These are phyloP conservation scores for Entomortierella lignicola DNA, from an alignment of 192 early-diverging fungal species.

Conservation along the genomic window DNA sequence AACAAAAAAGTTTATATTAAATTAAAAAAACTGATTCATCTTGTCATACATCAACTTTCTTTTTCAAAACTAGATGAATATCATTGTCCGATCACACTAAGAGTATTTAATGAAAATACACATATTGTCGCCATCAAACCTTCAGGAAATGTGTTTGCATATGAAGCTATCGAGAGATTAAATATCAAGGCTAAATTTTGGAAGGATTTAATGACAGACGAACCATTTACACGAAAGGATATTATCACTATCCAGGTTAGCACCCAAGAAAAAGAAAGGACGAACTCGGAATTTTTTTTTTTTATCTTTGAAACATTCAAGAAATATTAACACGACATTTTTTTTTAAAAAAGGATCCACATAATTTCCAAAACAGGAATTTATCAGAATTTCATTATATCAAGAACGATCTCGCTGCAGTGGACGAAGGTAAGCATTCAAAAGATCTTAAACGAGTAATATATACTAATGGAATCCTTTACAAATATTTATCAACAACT, in stretches of 20 bases:
- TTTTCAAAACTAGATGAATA: slow-evolving; percentile 67
- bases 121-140: slow-evolving; percentile 89
- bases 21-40: too few species aligned
- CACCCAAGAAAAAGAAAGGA: neutral
- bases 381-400: slow-evolving; percentile 81
- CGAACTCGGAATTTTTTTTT: too few species aligned
- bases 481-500: too few species aligned
- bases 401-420: slow-evolving; percentile 73
- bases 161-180: slow-evolving; percentile 86
- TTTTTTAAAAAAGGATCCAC: slow-evolving; percentile 74
- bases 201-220: slow-evolving; percentile 89
- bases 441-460: too few species aligned
- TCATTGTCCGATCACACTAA: slow-evolving; percentile 92
- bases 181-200: slow-evolving; percentile 88
- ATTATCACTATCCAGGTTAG: slow-evolving; percentile 86
- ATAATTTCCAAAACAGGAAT: slow-evolving; percentile 73
- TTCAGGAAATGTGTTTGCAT: slow-evolving; percentile 90
- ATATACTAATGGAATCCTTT: too few species aligned
- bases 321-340: neutral
- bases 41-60: too few species aligned
- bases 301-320: too few species aligned
- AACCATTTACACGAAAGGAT: slow-evolving; percentile 87
- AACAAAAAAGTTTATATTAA: too few species aligned
- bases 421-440: slow-evolving; percentile 56
- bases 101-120: slow-evolving; percentile 83